Percentiles rank a stretch among this genome's conserved stretches.
Evolutionary conservation across 2,329 filamentous ascomycete genomes (phyloP).

Genomic region (Alternaria alternata): DNA sequence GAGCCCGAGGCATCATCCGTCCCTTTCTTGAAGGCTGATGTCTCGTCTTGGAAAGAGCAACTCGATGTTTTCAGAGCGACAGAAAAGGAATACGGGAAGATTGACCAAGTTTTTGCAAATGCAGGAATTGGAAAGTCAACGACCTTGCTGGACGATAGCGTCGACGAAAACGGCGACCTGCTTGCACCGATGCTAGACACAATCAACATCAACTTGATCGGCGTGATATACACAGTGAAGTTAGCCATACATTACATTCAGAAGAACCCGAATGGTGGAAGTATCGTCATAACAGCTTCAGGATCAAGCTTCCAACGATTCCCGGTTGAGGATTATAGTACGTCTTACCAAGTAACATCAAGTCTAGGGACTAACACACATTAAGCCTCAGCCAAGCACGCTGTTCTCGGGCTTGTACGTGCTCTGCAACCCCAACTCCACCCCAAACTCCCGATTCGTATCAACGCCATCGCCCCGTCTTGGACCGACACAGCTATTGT

Average conservation of each 20-base stretch:
- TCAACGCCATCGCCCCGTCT: conserved; percentile 44
- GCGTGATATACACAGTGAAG: conserved; percentile 42
- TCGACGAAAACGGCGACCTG: conserved; percentile 41
- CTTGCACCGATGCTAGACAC: conserved; percentile 36
- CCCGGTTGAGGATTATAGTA: conserved; percentile 42
- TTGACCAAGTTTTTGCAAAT: conserved; percentile 58
- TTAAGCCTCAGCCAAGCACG: conserved; percentile 43
- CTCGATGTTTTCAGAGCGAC: conserved; percentile 61
- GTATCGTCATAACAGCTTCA: conserved; percentile 44
- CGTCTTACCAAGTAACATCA: neutral
- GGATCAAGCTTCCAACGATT: conserved; percentile 40
- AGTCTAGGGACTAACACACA: conserved; percentile 9
- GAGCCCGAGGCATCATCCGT: conserved; percentile 30
- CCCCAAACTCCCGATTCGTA: conserved; percentile 38
- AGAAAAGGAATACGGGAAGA: conserved; percentile 51
- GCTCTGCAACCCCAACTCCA: conserved; percentile 30
- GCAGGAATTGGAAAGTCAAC: conserved; percentile 36
- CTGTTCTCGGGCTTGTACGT: conserved; percentile 42
- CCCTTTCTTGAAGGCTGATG: conserved; percentile 39
- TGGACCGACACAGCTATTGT: conserved; percentile 45
- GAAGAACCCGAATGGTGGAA: conserved; percentile 37
- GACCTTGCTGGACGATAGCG: conserved; percentile 38
- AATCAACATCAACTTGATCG: conserved; percentile 41
- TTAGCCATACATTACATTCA: conserved; percentile 39
- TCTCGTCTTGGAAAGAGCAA: conserved; percentile 60